These are phyloP conservation scores for Friedmanniomyces endolithicus DNA, from an alignment of 495 filamentous ascomycete species.

Conservation along the genomic window DNA sequence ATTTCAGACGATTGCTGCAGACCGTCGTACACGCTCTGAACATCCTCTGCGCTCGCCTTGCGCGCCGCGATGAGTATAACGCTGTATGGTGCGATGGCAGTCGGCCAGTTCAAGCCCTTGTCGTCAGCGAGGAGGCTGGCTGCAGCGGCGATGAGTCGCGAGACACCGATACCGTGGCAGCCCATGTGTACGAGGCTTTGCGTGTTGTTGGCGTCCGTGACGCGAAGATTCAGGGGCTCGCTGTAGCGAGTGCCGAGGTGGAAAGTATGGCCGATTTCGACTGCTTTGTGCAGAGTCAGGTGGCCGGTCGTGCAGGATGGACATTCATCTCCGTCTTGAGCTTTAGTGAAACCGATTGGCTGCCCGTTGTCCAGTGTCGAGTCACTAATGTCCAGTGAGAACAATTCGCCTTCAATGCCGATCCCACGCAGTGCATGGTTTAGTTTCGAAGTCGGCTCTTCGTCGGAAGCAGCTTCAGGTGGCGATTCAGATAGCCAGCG, in stretches of 20 bases:
- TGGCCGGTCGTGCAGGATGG: slow-evolving; percentile 51
- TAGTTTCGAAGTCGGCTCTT: no score
- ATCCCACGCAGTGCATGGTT: no score
- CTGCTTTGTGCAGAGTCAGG: slow-evolving; percentile 55
- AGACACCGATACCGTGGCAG: slow-evolving; percentile 90
- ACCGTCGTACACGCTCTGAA: slow-evolving; percentile 44
- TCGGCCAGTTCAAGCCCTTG: slow-evolving; percentile 79
- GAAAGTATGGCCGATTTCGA: slow-evolving; percentile 93
- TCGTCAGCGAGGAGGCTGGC: slow-evolving; percentile 60
- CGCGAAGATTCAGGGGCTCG: slow-evolving; percentile 49
- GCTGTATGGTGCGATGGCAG: slow-evolving; percentile 74
- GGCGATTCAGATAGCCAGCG: no score
- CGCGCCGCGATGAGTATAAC: slow-evolving; percentile 49
- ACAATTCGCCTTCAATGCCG: not conserved
- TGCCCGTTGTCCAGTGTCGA: not conserved
- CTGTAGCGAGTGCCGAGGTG: slow-evolving; percentile 84
- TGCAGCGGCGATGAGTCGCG: slow-evolving; percentile 76
- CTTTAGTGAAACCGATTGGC: slow-evolving; percentile 46
- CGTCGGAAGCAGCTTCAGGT: no score
- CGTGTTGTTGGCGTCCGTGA: slow-evolving; percentile 17
- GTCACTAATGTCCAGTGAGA: not conserved
- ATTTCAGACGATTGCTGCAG: slow-evolving; percentile 17
- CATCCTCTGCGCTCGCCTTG: slow-evolving; percentile 36
- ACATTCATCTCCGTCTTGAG: slow-evolving; percentile 58
- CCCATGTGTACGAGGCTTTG: slow-evolving; percentile 71